phyloP scores from a whole-genome alignment of 2,329 filamentous ascomycete species.

The Aspergillus sp. region DNA sequence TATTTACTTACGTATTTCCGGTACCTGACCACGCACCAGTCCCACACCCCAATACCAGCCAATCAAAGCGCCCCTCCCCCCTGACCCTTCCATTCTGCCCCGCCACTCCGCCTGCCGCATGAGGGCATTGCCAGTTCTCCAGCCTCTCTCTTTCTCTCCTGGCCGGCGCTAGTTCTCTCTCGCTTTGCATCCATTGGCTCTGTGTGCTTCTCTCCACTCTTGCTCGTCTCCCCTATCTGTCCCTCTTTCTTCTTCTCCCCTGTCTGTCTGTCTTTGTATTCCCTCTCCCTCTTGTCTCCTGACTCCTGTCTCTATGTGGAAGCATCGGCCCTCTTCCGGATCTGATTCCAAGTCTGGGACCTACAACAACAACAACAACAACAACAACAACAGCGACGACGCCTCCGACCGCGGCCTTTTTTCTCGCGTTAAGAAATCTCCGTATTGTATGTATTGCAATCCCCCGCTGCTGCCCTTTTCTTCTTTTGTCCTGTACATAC shows the following conservation, averaged over 20 bases:
- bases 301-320: slow-evolving; percentile 28
- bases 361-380: too few species aligned
- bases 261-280: slow-evolving; percentile 6
- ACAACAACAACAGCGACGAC: slow-evolving; percentile 13
- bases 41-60: too few species aligned
- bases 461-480: slow-evolving; percentile 1
- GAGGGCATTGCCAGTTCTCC: too few species aligned
- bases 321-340: slow-evolving; percentile 32
- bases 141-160: not conserved
- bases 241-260: slow-evolving; percentile 4
- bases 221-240: not conserved
- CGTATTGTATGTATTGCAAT: slow-evolving; percentile 19
- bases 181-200: not conserved
- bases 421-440: slow-evolving; percentile 27
- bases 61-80: too few species aligned
- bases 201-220: not conserved
- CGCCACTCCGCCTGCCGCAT: too few species aligned
- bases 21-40: too few species aligned
- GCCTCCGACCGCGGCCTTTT: slow-evolving; percentile 20
- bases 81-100: too few species aligned
- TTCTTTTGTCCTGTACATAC: slow-evolving; percentile 2
- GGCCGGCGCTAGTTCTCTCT: not conserved
- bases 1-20: too few species aligned
- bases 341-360: slow-evolving; percentile 30
- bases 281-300: slow-evolving; percentile 5